Conservation (phyloP, 2,329 filamentous ascomycete species). For the Aureobasidium musti region DNA sequence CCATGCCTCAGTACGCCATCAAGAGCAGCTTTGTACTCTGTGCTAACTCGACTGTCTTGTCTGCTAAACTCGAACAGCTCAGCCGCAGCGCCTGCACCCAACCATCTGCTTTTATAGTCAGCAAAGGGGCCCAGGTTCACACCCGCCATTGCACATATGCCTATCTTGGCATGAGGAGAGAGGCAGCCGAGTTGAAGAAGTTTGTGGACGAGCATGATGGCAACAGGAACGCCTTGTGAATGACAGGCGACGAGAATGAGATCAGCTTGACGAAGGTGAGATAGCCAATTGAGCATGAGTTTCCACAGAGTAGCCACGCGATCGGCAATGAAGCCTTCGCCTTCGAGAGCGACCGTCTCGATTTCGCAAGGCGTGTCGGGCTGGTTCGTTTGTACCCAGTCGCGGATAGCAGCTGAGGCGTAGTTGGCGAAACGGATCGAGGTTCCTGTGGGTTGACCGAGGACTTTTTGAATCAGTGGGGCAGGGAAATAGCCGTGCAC, state of each 20-base stretch:
- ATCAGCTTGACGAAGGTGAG: constrained; percentile 83
- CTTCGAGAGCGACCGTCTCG: constrained; percentile 91
- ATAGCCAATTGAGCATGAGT: constrained; percentile 89
- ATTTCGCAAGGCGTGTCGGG: constrained; percentile 72
- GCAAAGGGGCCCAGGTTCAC: constrained; percentile 91
- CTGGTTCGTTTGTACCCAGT: constrained; percentile 69
- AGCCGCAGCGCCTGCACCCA: constrained; percentile 79
- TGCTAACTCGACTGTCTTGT: constrained; percentile 76
- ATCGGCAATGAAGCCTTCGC: constrained; percentile 88
- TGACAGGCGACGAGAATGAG: constrained; percentile 92
- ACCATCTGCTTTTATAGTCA: constrained; percentile 84
- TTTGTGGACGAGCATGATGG: constrained; percentile 88
- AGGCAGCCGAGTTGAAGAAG: constrained; percentile 88
- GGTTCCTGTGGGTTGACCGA: constrained; percentile 93
- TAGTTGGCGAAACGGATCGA: constrained; percentile 91
- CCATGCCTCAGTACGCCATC: constrained; percentile 74
- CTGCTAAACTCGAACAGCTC: constrained; percentile 94
- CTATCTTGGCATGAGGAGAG: constrained; percentile 68
- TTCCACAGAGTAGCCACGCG: constrained; percentile 93
- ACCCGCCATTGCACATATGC: constrained; percentile 85
- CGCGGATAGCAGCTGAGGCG: constrained; percentile 77
- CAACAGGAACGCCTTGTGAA: constrained; percentile 92
- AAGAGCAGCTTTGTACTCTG: constrained; percentile 75
- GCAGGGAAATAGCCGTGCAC: constrained; percentile 94
- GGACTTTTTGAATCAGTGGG: constrained; percentile 79